Evolutionary conservation across 441 rosid genomes (phyloP).

Genomic region (Omphalea diandra): DNA sequence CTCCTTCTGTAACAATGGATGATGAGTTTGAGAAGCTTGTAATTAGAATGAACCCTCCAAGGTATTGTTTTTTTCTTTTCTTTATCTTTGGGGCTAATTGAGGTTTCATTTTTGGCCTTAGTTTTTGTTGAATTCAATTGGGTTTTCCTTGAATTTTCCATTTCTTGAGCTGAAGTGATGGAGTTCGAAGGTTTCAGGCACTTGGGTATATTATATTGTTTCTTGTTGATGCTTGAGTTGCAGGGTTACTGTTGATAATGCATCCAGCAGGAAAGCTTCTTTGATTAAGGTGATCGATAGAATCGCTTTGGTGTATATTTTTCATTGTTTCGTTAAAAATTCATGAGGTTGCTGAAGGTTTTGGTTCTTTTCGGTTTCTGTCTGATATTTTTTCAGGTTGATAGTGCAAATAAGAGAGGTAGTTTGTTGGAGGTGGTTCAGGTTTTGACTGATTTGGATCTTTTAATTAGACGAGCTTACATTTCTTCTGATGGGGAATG

Average conservation of each 20-base stretch:
- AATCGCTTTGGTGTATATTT: conserved; percentile 11
- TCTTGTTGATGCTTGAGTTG: conserved; percentile 23
- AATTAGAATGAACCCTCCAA: conserved; percentile 78
- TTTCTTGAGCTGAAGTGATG: conserved; percentile 14
- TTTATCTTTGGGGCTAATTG: not conserved
- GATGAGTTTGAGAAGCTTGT: conserved; percentile 76
- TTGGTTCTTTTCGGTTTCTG: conserved; percentile 11
- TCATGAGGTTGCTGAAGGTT: not conserved
- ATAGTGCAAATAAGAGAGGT: conserved; percentile 77
- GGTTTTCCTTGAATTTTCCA: conserved; percentile 23
- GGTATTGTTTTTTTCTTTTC: conserved; percentile 29
- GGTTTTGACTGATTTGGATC: conserved; percentile 75
- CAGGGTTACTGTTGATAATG: conserved; percentile 79
- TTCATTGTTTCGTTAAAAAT: conserved; percentile 4
- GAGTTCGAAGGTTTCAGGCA: conserved; percentile 7
- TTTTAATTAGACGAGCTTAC: conserved; percentile 69
- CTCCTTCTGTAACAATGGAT: conserved; percentile 47
- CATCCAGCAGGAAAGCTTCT: conserved; percentile 56
- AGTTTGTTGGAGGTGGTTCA: conserved; percentile 83
- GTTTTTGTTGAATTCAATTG: conserved; percentile 16
- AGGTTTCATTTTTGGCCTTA: not conserved
- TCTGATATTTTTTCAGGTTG: conserved; percentile 48
- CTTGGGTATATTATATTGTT: conserved; percentile 21
- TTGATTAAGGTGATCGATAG: conserved; percentile 52
- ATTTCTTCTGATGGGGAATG: conserved; percentile 86